These are phyloP conservation scores for Kuraishia hungarica DNA, from an alignment of 805 yeast species.

Conservation along the genomic window DNA sequence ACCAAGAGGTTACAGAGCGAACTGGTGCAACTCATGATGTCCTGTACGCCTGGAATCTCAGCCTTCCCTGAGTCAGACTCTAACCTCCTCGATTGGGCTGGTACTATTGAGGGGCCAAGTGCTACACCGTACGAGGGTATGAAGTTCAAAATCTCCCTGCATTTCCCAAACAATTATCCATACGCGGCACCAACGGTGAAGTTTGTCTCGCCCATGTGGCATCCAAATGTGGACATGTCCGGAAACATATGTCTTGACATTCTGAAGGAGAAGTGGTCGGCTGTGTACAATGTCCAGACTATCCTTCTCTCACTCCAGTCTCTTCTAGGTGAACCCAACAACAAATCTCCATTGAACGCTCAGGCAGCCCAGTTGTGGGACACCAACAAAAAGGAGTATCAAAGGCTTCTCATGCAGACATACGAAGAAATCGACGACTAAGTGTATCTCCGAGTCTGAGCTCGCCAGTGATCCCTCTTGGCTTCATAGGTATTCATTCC, in stretches of 20 bases:
- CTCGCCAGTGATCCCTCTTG: not conserved
- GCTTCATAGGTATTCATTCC: not conserved
- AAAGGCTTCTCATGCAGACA: conserved; percentile 24
- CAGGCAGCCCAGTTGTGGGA: conserved; percentile 53
- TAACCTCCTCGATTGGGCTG: conserved; percentile 73
- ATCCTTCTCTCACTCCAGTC: conserved; percentile 84
- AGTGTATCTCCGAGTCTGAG: not conserved
- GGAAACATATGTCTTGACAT: conserved; percentile 90
- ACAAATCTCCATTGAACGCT: conserved; percentile 43
- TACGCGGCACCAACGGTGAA: conserved; percentile 85
- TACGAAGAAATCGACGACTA: conserved; percentile 26
- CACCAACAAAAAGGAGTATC: conserved; percentile 30
- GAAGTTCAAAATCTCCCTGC: conserved; percentile 80
- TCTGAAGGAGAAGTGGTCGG: conserved; percentile 91
- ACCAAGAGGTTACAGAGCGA: conserved; percentile 43
- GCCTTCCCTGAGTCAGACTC: conserved; percentile 48
- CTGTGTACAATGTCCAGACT: conserved; percentile 85
- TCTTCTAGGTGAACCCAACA: conserved; percentile 59
- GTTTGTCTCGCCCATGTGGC: conserved; percentile 84
- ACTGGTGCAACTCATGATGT: conserved; percentile 43
- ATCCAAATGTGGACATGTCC: conserved; percentile 82
- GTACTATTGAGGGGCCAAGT: conserved; percentile 90
- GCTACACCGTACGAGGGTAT: conserved; percentile 67
- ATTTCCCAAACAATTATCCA: conserved; percentile 93
- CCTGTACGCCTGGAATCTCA: conserved; percentile 38